Conservation (phyloP, 768 basidiomycete species). For the Coprinopsis strossmayeri region DNA sequence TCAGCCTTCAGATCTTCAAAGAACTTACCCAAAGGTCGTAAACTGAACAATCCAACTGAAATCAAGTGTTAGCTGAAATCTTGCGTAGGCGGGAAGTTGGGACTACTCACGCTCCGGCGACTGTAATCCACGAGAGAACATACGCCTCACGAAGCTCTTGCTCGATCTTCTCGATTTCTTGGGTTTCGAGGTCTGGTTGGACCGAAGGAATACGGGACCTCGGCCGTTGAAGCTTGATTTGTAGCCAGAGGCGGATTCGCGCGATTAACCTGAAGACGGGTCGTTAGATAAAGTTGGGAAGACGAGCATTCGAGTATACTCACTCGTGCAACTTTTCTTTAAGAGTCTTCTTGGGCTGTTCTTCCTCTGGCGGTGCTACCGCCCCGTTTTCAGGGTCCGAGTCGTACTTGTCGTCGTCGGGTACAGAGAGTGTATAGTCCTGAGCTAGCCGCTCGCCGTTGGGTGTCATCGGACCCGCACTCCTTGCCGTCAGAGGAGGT, state of each 20-base stretch:
- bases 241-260: not conserved
- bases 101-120: slow-evolving; percentile 6
- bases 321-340: not conserved
- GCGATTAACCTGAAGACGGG: not conserved
- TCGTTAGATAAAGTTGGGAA: no score
- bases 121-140: slow-evolving; percentile 7
- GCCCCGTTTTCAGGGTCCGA: no score
- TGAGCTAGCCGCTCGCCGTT: not conserved
- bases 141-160: not conserved
- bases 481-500: not conserved
- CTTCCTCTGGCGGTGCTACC: slow-evolving; percentile 1
- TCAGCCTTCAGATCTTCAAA: not conserved
- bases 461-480: not conserved
- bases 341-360: not conserved
- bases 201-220: slow-evolving; percentile 8
- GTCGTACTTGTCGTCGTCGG: slow-evolving; percentile 3
- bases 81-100: not conserved
- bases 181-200: slow-evolving; percentile 3
- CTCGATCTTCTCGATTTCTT: slow-evolving; percentile 7
- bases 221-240: not conserved
- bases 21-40: slow-evolving; percentile 7
- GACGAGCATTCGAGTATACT: not conserved
- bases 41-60: slow-evolving; percentile 10
- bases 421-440: not conserved
- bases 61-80: not conserved